phyloP scores from a whole-genome alignment of 345 rosid genomes.

The Sisymbrium altissimum region DNA sequence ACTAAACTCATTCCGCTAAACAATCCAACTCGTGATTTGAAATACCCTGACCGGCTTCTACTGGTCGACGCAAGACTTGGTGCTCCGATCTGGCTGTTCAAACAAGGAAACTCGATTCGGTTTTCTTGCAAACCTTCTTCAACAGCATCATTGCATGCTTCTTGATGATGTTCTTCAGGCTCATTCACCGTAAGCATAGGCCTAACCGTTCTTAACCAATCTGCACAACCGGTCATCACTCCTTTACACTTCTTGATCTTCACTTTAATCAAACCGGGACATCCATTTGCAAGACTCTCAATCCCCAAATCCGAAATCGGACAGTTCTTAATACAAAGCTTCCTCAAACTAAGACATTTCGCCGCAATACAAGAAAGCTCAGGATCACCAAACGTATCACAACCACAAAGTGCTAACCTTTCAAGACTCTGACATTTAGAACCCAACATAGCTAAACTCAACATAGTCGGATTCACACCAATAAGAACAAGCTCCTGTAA shows the following conservation, averaged over 20 bases:
- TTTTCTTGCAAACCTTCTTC: constrained; percentile 50
- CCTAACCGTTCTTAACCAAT: constrained; percentile 50
- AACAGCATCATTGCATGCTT: constrained; percentile 48
- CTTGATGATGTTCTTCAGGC: constrained; percentile 29
- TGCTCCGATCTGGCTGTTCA: constrained; percentile 35
- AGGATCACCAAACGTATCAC: constrained; percentile 67
- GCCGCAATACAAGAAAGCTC: constrained; percentile 73
- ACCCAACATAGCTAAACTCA: constrained; percentile 55
- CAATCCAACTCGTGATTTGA: constrained; percentile 63
- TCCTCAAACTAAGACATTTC: constrained; percentile 61
- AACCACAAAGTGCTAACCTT: constrained; percentile 71
- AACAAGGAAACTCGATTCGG: constrained; percentile 43
- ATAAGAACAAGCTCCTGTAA: constrained; percentile 70
- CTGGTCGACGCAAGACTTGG: constrained; percentile 45
- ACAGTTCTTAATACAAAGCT: constrained; percentile 75
- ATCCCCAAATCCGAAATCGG: constrained; percentile 59
- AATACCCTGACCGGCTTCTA: constrained; percentile 50
- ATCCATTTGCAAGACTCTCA: constrained; percentile 65
- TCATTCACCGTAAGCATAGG: constrained; percentile 51
- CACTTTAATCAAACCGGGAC: constrained; percentile 70
- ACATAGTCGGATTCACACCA: constrained; percentile 71
- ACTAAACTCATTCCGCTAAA: constrained; percentile 64
- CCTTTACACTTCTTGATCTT: constrained; percentile 77
- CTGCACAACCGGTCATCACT: constrained; percentile 49
- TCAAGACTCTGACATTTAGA: constrained; percentile 62